Evolutionary conservation across 75 land plant species (phyloP), one percentile per base, ranked within the genome.

Genomic region (Picea glauca): DNA sequence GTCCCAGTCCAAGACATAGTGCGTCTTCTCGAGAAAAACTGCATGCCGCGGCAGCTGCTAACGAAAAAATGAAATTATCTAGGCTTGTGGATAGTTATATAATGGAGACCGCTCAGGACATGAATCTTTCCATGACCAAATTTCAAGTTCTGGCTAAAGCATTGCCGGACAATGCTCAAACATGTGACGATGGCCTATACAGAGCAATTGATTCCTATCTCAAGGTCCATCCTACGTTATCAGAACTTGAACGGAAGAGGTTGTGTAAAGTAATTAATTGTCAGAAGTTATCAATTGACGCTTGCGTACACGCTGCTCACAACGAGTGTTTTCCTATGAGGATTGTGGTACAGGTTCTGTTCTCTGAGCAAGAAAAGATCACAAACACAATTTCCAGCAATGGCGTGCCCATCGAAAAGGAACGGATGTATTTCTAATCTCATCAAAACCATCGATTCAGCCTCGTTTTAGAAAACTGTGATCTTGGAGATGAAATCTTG

Each of bases 151-250:
- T 96, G 0, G 97, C 94, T 17, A 97, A 96, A 65, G 70, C 91
- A 6, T 80, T 96, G 12, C 99, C 97, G 1, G 97, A 96, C 30
- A 86, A 89, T 77, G 94, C 90, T 5, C 82, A 97, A 20, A 75
- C 86, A 13, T 89, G 90, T 1, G 88, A 80, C 68, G 99, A 96
- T 81, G 97, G 94, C 20, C 43, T 96, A 17, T 96, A 94, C 80
- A 84, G 94, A 81, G 93, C 99, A 7, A 84, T 88, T n/a, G 99
- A 96, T 77, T 94, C 94, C 78, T 96, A 90, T 67, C 90, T 96
- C 78, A 96, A 93, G 94, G 94, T 90, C 0, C 94, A 93, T 78
- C 94, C 94, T 35, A 83, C 84, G 33, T 82, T 90, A 1, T 62
- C 89, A 2, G 92, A 93, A 80, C 90, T 88, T 64, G 94, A 93